phyloP scores from a whole-genome alignment of 257 asterid genomes.

The Paraleonurus japonicus region DNA sequence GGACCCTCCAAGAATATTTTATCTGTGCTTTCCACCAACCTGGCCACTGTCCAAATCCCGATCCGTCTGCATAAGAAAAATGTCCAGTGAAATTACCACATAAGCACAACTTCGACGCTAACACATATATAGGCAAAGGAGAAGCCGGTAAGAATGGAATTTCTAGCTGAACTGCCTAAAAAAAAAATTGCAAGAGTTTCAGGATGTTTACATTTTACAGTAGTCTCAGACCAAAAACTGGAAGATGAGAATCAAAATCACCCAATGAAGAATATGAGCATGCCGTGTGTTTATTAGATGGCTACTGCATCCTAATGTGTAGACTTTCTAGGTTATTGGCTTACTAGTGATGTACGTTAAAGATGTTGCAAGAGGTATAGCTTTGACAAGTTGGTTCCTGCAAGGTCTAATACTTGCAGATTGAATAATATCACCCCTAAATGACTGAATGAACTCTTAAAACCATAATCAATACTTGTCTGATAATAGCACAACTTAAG shows the following conservation, averaged over 20 bases:
- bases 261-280: not conserved
- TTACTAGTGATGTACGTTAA: not conserved
- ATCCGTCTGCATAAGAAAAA: constrained; percentile 56
- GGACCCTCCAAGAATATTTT: constrained; percentile 60
- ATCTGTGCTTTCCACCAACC: constrained; percentile 39
- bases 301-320: no score
- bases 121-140: not conserved
- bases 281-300: no score
- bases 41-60: constrained; percentile 71
- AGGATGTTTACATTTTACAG: not conserved
- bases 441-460: not conserved
- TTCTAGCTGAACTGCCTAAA: not conserved
- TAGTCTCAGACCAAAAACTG: not conserved
- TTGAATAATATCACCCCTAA: not conserved
- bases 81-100: constrained; percentile 6
- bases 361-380: not conserved
- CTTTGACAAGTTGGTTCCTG: not conserved
- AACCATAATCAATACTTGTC: not conserved
- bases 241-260: not conserved
- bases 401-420: not conserved
- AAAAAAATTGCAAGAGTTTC: not conserved
- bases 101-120: not conserved
- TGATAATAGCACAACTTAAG: not conserved
- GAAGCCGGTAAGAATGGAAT: constrained; percentile 4
- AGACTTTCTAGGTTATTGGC: not conserved